Percentiles rank a stretch among this genome's conserved stretches.
Conservation (phyloP, 805 yeast species). For the Tetrapisispora phaffii region DNA sequence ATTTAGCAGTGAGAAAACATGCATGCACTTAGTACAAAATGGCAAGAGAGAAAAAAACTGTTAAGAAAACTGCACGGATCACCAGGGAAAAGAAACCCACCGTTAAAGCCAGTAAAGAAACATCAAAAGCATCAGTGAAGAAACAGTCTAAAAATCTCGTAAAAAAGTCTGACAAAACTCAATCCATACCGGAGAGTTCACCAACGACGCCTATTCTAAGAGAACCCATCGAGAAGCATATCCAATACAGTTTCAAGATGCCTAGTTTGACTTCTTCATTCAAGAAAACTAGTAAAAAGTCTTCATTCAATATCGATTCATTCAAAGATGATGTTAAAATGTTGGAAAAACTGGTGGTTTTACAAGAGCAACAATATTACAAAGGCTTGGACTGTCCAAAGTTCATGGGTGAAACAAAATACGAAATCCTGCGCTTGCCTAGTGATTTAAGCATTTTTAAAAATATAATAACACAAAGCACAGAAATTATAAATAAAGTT, state of each 20-base stretch:
- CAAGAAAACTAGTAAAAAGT: neutral
- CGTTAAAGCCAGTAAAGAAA: no score
- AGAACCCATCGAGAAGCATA: neutral
- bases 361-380: constrained; percentile 13
- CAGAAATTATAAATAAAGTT: constrained; percentile 2
- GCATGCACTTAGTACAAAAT: no score
- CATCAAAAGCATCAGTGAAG: no score
- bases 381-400: constrained; percentile 12
- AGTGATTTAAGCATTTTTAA: constrained; percentile 9
- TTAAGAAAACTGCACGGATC: no score
- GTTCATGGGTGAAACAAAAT: constrained; percentile 11
- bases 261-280: neutral
- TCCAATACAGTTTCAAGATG: neutral
- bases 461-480: constrained; percentile 5
- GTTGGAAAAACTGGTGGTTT: constrained; percentile 6
- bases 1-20: no score
- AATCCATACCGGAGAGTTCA: no score
- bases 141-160: no score
- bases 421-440: constrained; percentile 17
- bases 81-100: no score
- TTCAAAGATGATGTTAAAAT: neutral
- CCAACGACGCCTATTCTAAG: no score
- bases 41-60: no score
- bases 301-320: neutral
- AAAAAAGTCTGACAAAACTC: no score